Evolutionary conservation across 352 stramenopile species (phyloP).

Genomic region (Ochromonadaceae sp.): DNA sequence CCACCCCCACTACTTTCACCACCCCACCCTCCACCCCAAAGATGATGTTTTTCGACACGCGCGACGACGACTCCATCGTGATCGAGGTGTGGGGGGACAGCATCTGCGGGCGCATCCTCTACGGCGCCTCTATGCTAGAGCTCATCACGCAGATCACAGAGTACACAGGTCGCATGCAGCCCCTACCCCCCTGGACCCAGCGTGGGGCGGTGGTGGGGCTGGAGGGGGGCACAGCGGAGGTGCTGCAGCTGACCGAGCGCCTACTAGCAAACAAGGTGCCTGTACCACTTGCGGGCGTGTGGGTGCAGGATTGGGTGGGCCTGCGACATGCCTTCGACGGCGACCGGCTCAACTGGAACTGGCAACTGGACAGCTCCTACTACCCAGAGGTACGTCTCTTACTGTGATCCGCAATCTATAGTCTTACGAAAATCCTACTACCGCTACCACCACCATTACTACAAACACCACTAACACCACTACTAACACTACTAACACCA

Average conservation of each 20-base stretch:
- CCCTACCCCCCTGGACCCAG: constrained; percentile 34
- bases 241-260: constrained; percentile 16
- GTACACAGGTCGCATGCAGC: constrained; percentile 26
- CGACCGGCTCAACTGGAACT: constrained; percentile 35
- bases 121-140: constrained; percentile 10
- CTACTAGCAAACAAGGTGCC: constrained; percentile 24
- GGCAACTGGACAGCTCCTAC: constrained; percentile 28
- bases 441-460: neutral
- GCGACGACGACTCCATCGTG: constrained; percentile 19
- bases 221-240: constrained; percentile 28
- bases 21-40: too few species aligned
- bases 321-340: constrained; percentile 22
- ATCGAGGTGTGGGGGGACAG: constrained; percentile 25
- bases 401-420: neutral
- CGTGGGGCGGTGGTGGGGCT: constrained; percentile 35
- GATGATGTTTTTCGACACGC: constrained; percentile 23
- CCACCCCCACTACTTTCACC: too few species aligned
- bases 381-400: constrained; percentile 27
- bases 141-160: constrained; percentile 23
- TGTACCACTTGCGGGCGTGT: constrained; percentile 26
- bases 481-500: too few species aligned
- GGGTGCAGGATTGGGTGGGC: constrained; percentile 38
- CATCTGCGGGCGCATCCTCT: constrained; percentile 17
- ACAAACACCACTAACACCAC: constrained; percentile 17
- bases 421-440: neutral